Evolutionary conservation across 2,329 filamentous ascomycete species (phyloP), one percentile per base, ranked within the genome.

Genomic region (Seiridium cupressi): DNA sequence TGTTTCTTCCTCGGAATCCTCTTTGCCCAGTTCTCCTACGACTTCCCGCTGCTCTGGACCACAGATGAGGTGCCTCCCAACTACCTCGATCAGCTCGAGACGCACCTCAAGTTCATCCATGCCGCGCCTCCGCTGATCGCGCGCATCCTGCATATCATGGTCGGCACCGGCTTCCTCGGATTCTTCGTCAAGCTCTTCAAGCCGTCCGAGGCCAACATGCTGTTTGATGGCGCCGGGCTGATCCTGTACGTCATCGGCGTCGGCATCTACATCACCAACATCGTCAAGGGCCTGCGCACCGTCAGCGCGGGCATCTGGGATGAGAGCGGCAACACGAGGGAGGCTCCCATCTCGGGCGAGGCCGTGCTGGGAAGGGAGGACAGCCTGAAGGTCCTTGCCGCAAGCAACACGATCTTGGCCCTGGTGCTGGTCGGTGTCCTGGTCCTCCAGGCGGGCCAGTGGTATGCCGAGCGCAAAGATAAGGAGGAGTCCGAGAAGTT

Each of bases 1-100:
- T 97, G 92, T 77, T 99, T 99, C 86, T 97, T 98, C 85, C 90
- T 99, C 65, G 95, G 95, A 69, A 93, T 98, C 76, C 89, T 99
- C 77, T 99, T 98, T 85, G 93, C 93, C 69, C 88, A 89, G 64
- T 96, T 98, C 77, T 93, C 95, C 63, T 99, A 98, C 82, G 95
- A 96, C 82, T 95, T 92, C 79, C 90, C 92, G 62, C 88, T 95
- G 64, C 89, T 96, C 58, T 96, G 92, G 84, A 89, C 89, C 56
- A 86, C 86, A 36, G 87, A 85, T 47, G 82, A 81, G 59, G 81
- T 90, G 57, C 82, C 84, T 62, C 80, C 83, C 44, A 73, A 83
- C 48, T 96, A 94, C 84, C 93, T 91, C 73, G 85, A 89, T 74
- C 89, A 93, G 72, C 88, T 97, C 63, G 94, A 98, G 80, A 84